Base-by-base conservation (phyloP, 2,329 filamentous ascomycete species). In the Camptophora hylomeconis region DNA sequence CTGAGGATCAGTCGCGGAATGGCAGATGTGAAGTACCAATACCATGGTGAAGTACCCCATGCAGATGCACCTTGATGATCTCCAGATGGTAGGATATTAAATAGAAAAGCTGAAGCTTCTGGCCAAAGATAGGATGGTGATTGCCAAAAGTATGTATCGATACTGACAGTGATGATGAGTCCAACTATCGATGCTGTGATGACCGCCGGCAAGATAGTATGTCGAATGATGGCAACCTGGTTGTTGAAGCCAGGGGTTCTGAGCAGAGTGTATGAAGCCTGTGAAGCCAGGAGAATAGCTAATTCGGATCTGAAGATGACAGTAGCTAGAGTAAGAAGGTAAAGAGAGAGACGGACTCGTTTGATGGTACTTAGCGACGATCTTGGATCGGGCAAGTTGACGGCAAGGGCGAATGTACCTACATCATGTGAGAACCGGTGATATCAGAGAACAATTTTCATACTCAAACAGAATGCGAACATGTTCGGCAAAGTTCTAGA, bases 121-220 rank as follows among this genome's bases (percentile, higher is more conserved):
- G 89, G 86, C 89, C 89, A 98, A 17, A 92, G 56, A 2, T 67
- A 68, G 36, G 69, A 71, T 5, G 57, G 47, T 2, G 48, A 54
- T 48, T 87, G 83, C 89, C 87, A 98, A 59, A 95, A 92, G 58
- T 84, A 87, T 2, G 81, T 87, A 62, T 98, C 89, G 18, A 93
- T 54, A 2, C 73, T 67, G 9, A 93, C 63, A 0, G 84, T 84
- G 19, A 76, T 56, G 8, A 60, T 15, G 2, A 95, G 65, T 1
- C 80, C 77, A 24, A 77, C 56, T n/a, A 66, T 20, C 10, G 75
- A 69, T 14, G 82, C 77, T 5, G 64, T 52, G 10, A 77, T 27
- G 11, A 83, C 80, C 11, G 80, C 69, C 10, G 69, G 60, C 22
- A 89, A 56, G 35, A 92, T 66, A 18, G 38, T 25, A 13, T 23